Base-by-base conservation (phyloP, 2,329 filamentous ascomycete species). In the Rhexocercosporidium sp. region DNA sequence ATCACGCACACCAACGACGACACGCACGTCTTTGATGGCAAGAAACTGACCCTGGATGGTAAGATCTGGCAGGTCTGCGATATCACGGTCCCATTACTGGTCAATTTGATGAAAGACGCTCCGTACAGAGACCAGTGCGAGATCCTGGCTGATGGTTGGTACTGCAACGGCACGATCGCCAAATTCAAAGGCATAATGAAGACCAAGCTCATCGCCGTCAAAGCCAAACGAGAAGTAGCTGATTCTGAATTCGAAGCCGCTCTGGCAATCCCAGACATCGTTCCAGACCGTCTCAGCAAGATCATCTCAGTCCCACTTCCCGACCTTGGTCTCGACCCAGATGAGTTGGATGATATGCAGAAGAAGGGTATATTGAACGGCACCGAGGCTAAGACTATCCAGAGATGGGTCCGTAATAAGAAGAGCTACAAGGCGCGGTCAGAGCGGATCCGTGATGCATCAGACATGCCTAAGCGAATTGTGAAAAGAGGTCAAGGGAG, bases 61-160 rank as follows among this genome's bases (percentile, higher is more conserved):
- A 96, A 96, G 75, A 90, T 96, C 59, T 99, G 94, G 91, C 96
- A 98, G 82, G 86, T 96, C 29, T 97, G 94, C 80, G 96, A 99
- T 78, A 90, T 98, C 64, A 91, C 88, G 0, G 95, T 98, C 74
- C 92, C 93, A 0, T 76, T 94, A 0, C 82, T 98, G 1, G 81
- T 82, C 0, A 78, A 82, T 12, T 81, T 97, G 3, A 83, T 97
- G 46, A 85, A 89, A 22, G 86, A 87, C 0, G 83, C 89, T 0
- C 83, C 88, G 5, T 79, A 91, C 25, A 85, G 89, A 4, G 76
- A 81, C 0, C 80, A 82, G 11, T 92, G 88, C 78, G 88, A 92
- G 71, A 78, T 82, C 6, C 76, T 83, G 59, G 84, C 84, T 53
- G 92, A 93, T 73, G 95, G 95, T 1, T 99, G 93, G 93, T 97